A percentile compares a stretch with the other conserved stretches of the same genome.
Evolutionary conservation across 352 stramenopile species (phyloP).

Genomic region (Phytophthora kernoviae): DNA sequence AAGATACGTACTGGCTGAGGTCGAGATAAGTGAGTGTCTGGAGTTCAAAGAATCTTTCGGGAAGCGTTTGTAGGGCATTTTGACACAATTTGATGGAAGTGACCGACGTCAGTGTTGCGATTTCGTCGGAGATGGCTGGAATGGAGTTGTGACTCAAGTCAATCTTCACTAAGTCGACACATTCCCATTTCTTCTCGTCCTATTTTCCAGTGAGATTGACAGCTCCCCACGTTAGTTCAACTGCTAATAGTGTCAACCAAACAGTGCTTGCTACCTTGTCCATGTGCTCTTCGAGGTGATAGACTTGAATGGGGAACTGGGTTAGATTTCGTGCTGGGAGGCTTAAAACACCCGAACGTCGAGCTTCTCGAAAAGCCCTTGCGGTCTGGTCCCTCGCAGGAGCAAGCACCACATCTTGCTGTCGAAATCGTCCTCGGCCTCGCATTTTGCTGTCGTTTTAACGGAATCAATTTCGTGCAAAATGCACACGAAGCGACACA

Average conservation of each 20-base stretch:
- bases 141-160: conserved; percentile 86
- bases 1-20: conserved; percentile 63
- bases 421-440: conserved; percentile 30
- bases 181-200: conserved; percentile 89
- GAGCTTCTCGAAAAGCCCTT: conserved; percentile 65
- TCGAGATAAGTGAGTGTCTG: conserved; percentile 67
- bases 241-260: too few species aligned
- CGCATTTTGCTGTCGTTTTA: conserved; percentile 13
- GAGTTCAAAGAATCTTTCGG: conserved; percentile 71
- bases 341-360: conserved; percentile 63
- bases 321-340: conserved; percentile 59
- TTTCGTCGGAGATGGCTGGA: conserved; percentile 52
- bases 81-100: conserved; percentile 73
- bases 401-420: conserved; percentile 60
- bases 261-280: conserved; percentile 72
- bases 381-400: conserved; percentile 58
- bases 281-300: conserved; percentile 78
- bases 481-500: conserved; percentile 20
- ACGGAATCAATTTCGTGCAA: neutral
- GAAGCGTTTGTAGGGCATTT: conserved; percentile 62
- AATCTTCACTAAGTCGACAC: conserved; percentile 79
- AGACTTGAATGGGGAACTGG: conserved; percentile 71
- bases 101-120: conserved; percentile 53
- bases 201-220: conserved; percentile 8
- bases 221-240: too few species aligned